Evolutionary conservation across 2,329 filamentous ascomycete genomes (phyloP), one percentile per base, ranked within the genome.

Genomic region (Clonostachys rhizophaga): DNA sequence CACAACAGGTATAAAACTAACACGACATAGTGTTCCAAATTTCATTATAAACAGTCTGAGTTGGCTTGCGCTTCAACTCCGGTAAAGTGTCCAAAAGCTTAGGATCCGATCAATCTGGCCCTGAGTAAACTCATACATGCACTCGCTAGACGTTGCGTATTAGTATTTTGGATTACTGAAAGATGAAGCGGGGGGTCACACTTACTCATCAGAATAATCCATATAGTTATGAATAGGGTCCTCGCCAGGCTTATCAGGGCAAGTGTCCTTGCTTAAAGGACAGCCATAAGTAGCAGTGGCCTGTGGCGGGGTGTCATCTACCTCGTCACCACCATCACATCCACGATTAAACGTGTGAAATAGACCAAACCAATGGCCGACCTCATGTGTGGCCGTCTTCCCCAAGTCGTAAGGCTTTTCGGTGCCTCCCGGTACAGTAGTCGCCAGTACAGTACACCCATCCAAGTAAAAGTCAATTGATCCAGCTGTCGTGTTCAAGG

Each of bases 351-450:
- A 76, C 40, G 71, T 73, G 58, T 76, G 72, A 54, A 63, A 65
- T 20, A 76, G 64, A 46, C 72, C 71, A 45, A 75, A 58, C 72
- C 72, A 76, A 61, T 76, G 72, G 13, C 72, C 72, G 41, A 69
- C 59, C 58, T 76, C 72, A 60, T 75, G 71, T 35, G 55, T 57
- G 30, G 52, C 55, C 5, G 62, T 61, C 52, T 58, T 60, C n/a
- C 65, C 63, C n/a, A 58, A 53, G 54, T 64, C 46, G 39, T 34
- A 53, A 50, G 43, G 39, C 18, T 7, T 24, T n/a, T 43, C 43
- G 2, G 47, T 40, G 40, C 69, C 66, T 14, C 65, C 68, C 14
- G 67, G 68, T n/a, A 71, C 59, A 17, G 62, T 60, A 46, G 56
- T 52, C 44, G 59, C 59, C 42, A 66, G 58, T 45, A 69, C 57